Base-by-base conservation (phyloP, 257 asterid genomes). In the Nicotiana knightiana region DNA sequence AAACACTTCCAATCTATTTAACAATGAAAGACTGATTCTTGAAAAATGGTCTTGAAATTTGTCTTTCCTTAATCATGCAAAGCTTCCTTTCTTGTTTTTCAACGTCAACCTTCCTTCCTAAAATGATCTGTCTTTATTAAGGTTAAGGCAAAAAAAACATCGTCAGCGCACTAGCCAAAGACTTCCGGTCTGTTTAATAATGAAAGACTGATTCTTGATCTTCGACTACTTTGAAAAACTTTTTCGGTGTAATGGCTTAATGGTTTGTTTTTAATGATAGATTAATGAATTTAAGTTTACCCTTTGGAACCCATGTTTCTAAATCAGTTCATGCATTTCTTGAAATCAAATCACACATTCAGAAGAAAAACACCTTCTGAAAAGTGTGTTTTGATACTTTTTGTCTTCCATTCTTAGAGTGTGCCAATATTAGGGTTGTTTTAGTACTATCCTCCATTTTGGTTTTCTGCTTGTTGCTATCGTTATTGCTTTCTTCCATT, bases 321-420 rank as follows among this genome's bases (percentile, higher is more conserved):
- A 89, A 92, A 91, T 84, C 97, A 88, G 91, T 90, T 92, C 92
- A 91, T 90, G 98, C 95, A 85, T 83, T 95, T 95, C 90, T 66
- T 93, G 92, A 93, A 92, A 87, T 91, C 97, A 81, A 91, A 88
- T 78, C 98, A 89, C 86, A 91, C 97, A 16, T 87, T 91, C 90
- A 90, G 93, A 86, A 91, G 97, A 91, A 90, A 82, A 84, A 81
- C 43, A 55, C 73, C 78, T 84, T 62, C 28, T 87, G 87, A 82
- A 32, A 83, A 28, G 85, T 84, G 87, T 82, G 86, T 83, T 82
- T 80, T 87, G 87, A 86, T 87, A 21, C 51, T 37, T 30, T 33
- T 32, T 28, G 30, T 28, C 24, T 21, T 21, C 24, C 0, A 21
- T 21, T 21, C 24, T 21, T 21, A 21, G 24, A 21, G 24, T 21